Evolutionary conservation across 768 basidiomycete species (phyloP).

Genomic region (Cyclocybe aegerita): DNA sequence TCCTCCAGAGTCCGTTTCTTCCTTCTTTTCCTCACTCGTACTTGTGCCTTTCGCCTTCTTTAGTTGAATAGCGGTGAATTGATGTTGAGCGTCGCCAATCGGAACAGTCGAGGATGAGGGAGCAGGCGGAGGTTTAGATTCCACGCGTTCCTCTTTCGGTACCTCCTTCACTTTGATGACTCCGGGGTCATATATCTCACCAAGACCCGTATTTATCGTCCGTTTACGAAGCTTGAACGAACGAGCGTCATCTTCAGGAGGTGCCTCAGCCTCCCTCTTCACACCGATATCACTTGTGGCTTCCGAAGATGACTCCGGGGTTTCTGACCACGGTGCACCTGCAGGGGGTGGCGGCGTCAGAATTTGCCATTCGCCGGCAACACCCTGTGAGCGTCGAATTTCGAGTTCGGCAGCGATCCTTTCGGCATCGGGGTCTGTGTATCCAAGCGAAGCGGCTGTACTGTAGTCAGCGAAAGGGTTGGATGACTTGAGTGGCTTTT

Average conservation of each 20-base stretch:
- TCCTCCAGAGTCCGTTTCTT: constrained; percentile 1
- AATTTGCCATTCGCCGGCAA: constrained; percentile 78
- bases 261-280: constrained; percentile 39
- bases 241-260: constrained; percentile 51
- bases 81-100: too few relatives aligned
- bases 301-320: constrained; percentile 9
- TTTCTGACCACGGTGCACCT: constrained; percentile 7
- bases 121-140: constrained; percentile 7
- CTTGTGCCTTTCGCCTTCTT: constrained; percentile 3
- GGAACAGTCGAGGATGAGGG: constrained; percentile 3
- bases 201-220: constrained; percentile 57
- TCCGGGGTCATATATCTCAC: constrained; percentile 82
- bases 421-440: constrained; percentile 74
- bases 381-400: constrained; percentile 60
- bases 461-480: constrained; percentile 84
- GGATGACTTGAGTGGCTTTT: constrained; percentile 48
- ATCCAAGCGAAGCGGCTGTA: constrained; percentile 83
- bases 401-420: constrained; percentile 59
- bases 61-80: constrained; percentile 1
- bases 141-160: constrained; percentile 13
- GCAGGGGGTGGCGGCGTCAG: constrained; percentile 35
- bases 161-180: constrained; percentile 60
- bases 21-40: constrained; percentile 7
- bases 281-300: constrained; percentile 21
- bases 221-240: constrained; percentile 71